Evolutionary conservation across 1,139 yeast genomes (phyloP).

Genomic region (Sugiyamaella sp.): DNA sequence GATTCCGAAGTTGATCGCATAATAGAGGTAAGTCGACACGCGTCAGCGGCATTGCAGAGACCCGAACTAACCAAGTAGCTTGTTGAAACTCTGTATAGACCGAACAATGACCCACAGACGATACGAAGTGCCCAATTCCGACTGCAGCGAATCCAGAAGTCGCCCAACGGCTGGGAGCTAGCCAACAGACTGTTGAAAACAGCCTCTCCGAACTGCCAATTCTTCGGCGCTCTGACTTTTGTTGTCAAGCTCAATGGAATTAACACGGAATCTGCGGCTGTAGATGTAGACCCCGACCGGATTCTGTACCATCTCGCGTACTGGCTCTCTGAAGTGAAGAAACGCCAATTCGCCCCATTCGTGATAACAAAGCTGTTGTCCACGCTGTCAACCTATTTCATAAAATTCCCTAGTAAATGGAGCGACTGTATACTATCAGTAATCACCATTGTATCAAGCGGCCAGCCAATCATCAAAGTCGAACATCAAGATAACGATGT

Average conservation of each 20-base stretch:
- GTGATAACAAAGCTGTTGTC: constrained; percentile 43
- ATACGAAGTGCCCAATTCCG: constrained; percentile 44
- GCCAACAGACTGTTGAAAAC: constrained; percentile 50
- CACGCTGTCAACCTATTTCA: constrained; percentile 37
- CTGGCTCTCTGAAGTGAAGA: constrained; percentile 33
- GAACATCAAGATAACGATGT: background rate
- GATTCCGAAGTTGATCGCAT: constrained; percentile 17
- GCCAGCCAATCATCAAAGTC: constrained; percentile 4
- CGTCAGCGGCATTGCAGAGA: too few relatives aligned
- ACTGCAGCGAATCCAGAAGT: constrained; percentile 53
- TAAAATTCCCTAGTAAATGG: constrained; percentile 43
- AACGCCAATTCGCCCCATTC: constrained; percentile 29
- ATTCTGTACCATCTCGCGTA: constrained; percentile 36
- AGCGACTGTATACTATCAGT: constrained; percentile 29
- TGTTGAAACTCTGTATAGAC: constrained; percentile 32
- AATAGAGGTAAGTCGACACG: constrained; percentile 16
- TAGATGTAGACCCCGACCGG: constrained; percentile 19
- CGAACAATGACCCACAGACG: constrained; percentile 27
- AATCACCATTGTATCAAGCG: constrained; percentile 7
- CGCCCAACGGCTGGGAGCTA: constrained; percentile 53
- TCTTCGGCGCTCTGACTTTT: constrained; percentile 65
- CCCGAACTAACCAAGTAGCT: constrained; percentile 25
- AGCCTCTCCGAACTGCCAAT: constrained; percentile 51
- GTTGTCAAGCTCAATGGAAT: constrained; percentile 51
- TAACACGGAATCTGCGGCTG: constrained; percentile 24